Evolutionary conservation across 1,284 basidiomycete genomes (phyloP).

Genomic region (Ceratobasidium papillatum): DNA sequence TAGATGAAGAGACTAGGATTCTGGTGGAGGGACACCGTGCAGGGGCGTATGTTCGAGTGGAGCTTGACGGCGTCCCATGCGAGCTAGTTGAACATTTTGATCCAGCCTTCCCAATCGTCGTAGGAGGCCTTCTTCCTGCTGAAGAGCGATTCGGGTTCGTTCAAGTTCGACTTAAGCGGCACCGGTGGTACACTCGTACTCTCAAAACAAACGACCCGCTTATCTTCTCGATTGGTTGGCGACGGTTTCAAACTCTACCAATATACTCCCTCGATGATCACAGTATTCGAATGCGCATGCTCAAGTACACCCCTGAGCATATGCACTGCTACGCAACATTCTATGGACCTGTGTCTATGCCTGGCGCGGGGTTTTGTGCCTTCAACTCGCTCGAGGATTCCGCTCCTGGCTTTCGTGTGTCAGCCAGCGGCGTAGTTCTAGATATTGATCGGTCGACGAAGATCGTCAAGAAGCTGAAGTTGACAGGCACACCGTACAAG

Average conservation of each 20-base stretch:
- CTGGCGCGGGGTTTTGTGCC: slow-evolving; percentile 98
- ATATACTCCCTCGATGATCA: slow-evolving; percentile 98
- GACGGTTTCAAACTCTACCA: slow-evolving; percentile 93
- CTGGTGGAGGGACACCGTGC: slow-evolving; percentile 91
- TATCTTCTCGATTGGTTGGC: slow-evolving; percentile 95
- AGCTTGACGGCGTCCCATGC: slow-evolving; percentile 84
- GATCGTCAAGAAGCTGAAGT: slow-evolving; percentile 98
- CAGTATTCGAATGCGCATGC: slow-evolving; percentile 96
- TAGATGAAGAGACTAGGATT: slow-evolving; percentile 81
- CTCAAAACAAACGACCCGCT: slow-evolving; percentile 98
- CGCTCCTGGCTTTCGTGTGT: slow-evolving; percentile 83
- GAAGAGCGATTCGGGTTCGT: slow-evolving; percentile 95
- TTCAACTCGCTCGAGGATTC: slow-evolving; percentile 86
- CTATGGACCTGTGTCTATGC: slow-evolving; percentile 88
- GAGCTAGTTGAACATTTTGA: slow-evolving; percentile 96
- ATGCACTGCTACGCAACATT: slow-evolving; percentile 99
- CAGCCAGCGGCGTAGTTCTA: slow-evolving; percentile 93
- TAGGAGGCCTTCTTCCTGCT: slow-evolving; percentile 90
- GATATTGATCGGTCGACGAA: slow-evolving; percentile 91
- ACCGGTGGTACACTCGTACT: slow-evolving; percentile 92
- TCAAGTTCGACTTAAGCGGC: slow-evolving; percentile 95
- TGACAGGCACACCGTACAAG: slow-evolving; percentile 95
- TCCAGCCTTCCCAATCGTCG: slow-evolving; percentile 87
- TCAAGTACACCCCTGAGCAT: slow-evolving; percentile 99
- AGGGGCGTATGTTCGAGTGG: slow-evolving; percentile 94